Evolutionary conservation across 2,329 filamentous ascomycete genomes (phyloP).

Genomic region (Colletotrichum sidae): DNA sequence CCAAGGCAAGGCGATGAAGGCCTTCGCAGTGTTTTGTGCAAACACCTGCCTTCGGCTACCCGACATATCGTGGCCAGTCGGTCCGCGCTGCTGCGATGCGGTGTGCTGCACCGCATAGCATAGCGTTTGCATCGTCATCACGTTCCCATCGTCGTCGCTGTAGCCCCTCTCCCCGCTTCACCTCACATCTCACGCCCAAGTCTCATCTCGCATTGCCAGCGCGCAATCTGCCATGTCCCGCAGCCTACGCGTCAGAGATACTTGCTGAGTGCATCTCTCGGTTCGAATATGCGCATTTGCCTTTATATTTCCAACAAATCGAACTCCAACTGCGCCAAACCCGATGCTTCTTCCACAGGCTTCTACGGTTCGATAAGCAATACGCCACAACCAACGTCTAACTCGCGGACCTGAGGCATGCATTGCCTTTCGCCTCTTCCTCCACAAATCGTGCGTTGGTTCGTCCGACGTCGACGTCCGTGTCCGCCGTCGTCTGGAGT

Average conservation of each 20-base stretch:
- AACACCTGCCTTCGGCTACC: slow-evolving; percentile 3
- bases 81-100: neutral
- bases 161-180: too few species aligned
- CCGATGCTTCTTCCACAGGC: too few species aligned
- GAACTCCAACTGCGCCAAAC: too few species aligned
- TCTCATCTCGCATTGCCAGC: slow-evolving; percentile 23
- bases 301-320: too few species aligned
- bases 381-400: too few species aligned
- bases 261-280: neutral
- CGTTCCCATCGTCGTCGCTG: neutral
- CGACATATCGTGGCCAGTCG: slow-evolving; percentile 4
- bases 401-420: too few species aligned
- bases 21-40: neutral
- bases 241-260: slow-evolving; percentile 7
- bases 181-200: slow-evolving; percentile 11
- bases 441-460: slow-evolving; percentile 19
- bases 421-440: slow-evolving; percentile 22
- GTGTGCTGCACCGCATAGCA: neutral
- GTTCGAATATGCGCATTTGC: too few species aligned
- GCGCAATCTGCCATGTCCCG: slow-evolving; percentile 23
- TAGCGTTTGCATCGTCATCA: neutral
- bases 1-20: too few species aligned
- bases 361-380: too few species aligned
- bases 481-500: slow-evolving; percentile 29
- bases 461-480: neutral